Percentiles rank a stretch among this genome's conserved stretches.
These are phyloP conservation scores for Diophrys sp. DNA, from an alignment of 73 alveolate genomes.

Conservation along the genomic window DNA sequence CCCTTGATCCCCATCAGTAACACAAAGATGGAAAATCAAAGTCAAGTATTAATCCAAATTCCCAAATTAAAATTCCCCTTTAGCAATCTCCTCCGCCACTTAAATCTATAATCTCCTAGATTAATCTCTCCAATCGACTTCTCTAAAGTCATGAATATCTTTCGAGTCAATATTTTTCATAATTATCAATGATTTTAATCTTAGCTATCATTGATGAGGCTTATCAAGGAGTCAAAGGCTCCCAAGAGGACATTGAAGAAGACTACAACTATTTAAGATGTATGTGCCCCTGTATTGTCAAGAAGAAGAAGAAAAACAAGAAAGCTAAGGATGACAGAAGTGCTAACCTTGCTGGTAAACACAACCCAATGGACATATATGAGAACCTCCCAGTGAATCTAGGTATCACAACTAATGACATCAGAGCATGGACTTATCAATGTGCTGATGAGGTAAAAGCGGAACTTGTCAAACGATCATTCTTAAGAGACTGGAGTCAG, in stretches of 20 bases:
- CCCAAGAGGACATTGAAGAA: background rate
- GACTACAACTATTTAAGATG: constrained; percentile 14
- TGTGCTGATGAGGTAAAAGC: constrained; percentile 44
- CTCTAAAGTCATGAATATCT: too few relatives aligned
- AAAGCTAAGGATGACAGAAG: too few relatives aligned
- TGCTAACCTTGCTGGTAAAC: too few relatives aligned
- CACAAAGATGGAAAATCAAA: too few relatives aligned
- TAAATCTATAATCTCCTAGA: too few relatives aligned
- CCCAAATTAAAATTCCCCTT: too few relatives aligned
- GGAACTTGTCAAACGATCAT: constrained; percentile 12
- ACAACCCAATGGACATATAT: background rate
- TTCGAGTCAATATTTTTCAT: too few relatives aligned
- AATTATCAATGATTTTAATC: too few relatives aligned
- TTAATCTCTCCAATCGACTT: too few relatives aligned
- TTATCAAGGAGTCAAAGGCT: constrained; percentile 41
- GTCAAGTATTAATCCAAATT: too few relatives aligned
- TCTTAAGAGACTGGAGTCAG: constrained; percentile 6
- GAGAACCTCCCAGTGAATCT: constrained; percentile 50
- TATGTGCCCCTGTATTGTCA: constrained; percentile 17
- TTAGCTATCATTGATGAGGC: constrained; percentile 62
- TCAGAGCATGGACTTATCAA: constrained; percentile 39
- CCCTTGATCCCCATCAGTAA: too few relatives aligned
- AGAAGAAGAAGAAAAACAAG: constrained; percentile 9
- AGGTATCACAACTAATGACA: constrained; percentile 3
- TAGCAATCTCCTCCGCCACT: too few relatives aligned